These are phyloP conservation scores for Colletotrichum gloeosporioides DNA, from an alignment of 2,329 filamentous ascomycete species.

Conservation along the genomic window DNA sequence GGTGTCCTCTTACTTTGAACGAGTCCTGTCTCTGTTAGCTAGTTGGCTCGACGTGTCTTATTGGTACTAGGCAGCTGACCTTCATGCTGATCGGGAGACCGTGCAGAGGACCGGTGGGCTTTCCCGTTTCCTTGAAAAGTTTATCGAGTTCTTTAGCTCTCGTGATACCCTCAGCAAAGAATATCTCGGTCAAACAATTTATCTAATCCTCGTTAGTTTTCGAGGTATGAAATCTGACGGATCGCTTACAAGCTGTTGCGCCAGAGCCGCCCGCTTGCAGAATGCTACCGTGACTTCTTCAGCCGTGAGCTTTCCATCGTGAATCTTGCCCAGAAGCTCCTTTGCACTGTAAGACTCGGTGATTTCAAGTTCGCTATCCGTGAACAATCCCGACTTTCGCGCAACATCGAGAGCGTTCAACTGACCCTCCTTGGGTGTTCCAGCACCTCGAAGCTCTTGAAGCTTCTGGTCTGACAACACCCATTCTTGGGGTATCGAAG, in stretches of 20 bases:
- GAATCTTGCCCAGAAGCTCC: conserved; percentile 21
- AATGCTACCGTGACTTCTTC: conserved; percentile 30
- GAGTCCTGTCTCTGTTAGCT: conserved; percentile 57
- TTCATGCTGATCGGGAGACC: conserved; percentile 57
- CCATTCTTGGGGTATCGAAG: conserved; percentile 21
- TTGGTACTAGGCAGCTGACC: background rate
- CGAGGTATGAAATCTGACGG: background rate
- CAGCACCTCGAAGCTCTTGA: background rate
- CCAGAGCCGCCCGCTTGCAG: conserved; percentile 31
- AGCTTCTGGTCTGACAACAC: background rate
- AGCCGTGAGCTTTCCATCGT: conserved; percentile 23
- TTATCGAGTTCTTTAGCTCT: conserved; percentile 51
- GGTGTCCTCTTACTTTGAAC: conserved; percentile 58
- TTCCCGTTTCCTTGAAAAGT: conserved; percentile 40
- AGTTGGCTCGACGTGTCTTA: background rate
- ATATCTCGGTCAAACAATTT: conserved; percentile 52
- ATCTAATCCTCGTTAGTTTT: conserved; percentile 18
- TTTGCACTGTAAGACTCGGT: conserved; percentile 21
- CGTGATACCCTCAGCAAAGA: conserved; percentile 52
- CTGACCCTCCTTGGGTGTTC: conserved; percentile 11
- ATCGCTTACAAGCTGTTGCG: conserved; percentile 27
- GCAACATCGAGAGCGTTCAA: conserved; percentile 10
- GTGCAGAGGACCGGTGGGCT: conserved; percentile 63
- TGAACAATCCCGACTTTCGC: conserved; percentile 17
- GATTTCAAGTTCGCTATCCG: conserved; percentile 26